Percentiles rank a stretch among this genome's conserved stretches.
These are phyloP conservation scores for Dipteronia sinensis DNA, from an alignment of 345 rosid species.

Conservation along the genomic window DNA sequence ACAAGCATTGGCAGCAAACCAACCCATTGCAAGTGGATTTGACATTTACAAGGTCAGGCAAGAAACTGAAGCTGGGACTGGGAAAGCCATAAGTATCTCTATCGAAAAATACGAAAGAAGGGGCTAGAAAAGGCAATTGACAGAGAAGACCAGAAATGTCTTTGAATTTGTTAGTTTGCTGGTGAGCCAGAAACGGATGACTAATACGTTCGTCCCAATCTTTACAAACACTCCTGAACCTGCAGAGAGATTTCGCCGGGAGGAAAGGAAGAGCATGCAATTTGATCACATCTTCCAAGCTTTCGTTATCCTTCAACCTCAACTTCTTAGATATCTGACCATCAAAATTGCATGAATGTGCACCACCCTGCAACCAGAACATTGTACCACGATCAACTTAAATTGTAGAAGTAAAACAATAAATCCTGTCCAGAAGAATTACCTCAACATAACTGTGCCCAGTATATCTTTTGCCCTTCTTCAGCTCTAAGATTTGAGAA, in stretches of 20 bases:
- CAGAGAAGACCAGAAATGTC: constrained; percentile 38
- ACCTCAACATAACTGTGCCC: neutral
- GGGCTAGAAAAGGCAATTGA: constrained; percentile 19
- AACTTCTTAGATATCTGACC: neutral
- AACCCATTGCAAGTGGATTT: constrained; percentile 42
- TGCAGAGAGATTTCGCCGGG: constrained; percentile 48
- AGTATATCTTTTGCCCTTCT: neutral
- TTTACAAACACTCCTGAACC: constrained; percentile 41
- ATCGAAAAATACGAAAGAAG: constrained; percentile 35
- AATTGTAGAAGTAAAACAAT: neutral
- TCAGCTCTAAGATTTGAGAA: neutral
- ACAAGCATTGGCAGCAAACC: constrained; percentile 38
- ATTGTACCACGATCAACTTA: too few relatives aligned
- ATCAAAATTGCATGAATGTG: neutral
- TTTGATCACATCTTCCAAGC: constrained; percentile 29
- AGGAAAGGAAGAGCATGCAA: constrained; percentile 36
- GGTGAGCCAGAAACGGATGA: constrained; percentile 44
- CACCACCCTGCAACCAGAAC: too few relatives aligned
- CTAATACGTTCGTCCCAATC: constrained; percentile 39
- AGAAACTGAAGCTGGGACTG: constrained; percentile 29
- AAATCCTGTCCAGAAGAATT: neutral
- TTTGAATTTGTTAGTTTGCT: constrained; percentile 33
- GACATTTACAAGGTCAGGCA: constrained; percentile 30
- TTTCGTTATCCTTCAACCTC: neutral
- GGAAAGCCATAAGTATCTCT: constrained; percentile 36